phyloP scores from a whole-genome alignment of 2,329 filamentous ascomycete species.

The Eutypa lata region DNA sequence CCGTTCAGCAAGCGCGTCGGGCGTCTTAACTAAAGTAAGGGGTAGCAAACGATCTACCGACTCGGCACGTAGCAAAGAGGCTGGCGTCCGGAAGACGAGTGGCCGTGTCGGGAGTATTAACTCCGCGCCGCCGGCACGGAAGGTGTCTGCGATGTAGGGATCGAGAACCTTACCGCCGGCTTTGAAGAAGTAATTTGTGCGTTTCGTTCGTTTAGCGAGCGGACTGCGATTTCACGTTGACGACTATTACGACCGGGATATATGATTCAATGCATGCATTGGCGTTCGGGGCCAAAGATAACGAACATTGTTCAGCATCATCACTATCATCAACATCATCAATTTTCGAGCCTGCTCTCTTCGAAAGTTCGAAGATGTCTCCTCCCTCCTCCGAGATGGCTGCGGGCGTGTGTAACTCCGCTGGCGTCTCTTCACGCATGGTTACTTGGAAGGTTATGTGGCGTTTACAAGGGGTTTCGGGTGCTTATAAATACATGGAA shows the following conservation, averaged over 20 bases:
- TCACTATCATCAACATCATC: background rate
- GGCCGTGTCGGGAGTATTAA: constrained; percentile 61
- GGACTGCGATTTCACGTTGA: constrained; percentile 37
- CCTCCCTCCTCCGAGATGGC: background rate
- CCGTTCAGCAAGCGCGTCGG: constrained; percentile 50
- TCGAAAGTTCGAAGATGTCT: background rate
- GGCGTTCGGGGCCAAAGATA: constrained; percentile 33
- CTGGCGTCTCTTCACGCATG: too few relatives aligned
- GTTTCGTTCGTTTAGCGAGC: constrained; percentile 16
- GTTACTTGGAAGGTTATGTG: too few relatives aligned
- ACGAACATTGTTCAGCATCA: background rate
- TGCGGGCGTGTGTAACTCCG: too few relatives aligned
- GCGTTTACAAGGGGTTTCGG: too few relatives aligned
- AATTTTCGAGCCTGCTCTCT: background rate
- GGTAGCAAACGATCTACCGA: constrained; percentile 54
- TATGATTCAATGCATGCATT: constrained; percentile 40
- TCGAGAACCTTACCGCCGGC: constrained; percentile 10
- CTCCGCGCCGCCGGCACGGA: constrained; percentile 44
- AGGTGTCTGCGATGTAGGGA: constrained; percentile 48
- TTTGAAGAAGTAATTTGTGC: constrained; percentile 15
- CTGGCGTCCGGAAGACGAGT: constrained; percentile 62
- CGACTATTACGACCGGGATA: constrained; percentile 40
- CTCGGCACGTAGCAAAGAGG: constrained; percentile 49
- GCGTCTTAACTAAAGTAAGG: constrained; percentile 63
- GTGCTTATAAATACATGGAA: too few relatives aligned